Evolutionary conservation across 257 asterid species (phyloP).

Genomic region (Catharanthus roseus): DNA sequence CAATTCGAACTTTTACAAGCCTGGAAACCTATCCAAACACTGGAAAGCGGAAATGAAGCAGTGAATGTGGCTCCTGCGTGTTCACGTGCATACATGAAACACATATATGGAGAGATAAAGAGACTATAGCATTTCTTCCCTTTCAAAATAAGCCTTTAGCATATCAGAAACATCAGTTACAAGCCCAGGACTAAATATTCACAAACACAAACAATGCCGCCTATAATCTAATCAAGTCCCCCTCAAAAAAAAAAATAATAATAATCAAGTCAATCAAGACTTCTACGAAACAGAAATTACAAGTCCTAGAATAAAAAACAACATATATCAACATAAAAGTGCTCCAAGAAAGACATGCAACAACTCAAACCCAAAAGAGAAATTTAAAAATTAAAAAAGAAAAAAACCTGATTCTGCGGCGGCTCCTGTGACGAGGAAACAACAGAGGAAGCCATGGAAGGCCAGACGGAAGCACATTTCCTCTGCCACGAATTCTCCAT

Average conservation of each 20-base stretch:
- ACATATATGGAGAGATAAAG: too few relatives aligned
- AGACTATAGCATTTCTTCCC: neutral
- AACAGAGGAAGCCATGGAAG: constrained; percentile 13
- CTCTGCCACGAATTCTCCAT: constrained; percentile 41
- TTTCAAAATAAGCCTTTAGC: neutral
- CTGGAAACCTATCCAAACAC: neutral
- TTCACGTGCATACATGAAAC: neutral
- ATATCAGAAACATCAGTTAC: neutral
- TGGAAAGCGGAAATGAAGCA: neutral
- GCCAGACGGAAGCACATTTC: constrained; percentile 30
- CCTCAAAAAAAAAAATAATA: too few relatives aligned
- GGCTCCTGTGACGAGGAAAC: constrained; percentile 18
- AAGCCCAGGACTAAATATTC: neutral
- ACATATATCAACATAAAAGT: neutral
- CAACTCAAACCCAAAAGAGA: neutral
- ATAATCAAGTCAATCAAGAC: neutral
- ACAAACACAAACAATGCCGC: neutral
- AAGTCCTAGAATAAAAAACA: neutral
- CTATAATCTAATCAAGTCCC: too few relatives aligned
- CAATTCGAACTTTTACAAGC: neutral
- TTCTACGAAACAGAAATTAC: neutral
- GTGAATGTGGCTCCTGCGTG: neutral
- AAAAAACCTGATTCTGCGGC: constrained; percentile 21
- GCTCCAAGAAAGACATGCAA: neutral
- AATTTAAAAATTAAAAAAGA: neutral